Evolutionary conservation across 2,329 filamentous ascomycete genomes (phyloP), one percentile per base, ranked within the genome.

Genomic region (Trichoderma atrobrunneum): DNA sequence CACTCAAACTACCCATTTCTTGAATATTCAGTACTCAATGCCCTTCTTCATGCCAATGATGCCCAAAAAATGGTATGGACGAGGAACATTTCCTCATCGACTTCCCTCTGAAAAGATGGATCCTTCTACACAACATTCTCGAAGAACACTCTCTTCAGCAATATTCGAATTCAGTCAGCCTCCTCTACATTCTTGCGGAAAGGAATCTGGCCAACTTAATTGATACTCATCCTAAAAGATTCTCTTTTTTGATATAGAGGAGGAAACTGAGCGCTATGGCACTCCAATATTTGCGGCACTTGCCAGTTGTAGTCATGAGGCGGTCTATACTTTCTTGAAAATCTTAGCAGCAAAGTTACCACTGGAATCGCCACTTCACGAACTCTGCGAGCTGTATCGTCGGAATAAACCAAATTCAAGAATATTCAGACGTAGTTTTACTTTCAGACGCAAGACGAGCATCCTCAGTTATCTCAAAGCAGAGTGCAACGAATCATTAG

Each of bases 261-360:
- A 14, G 7, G 34, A 1, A 36, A 51, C n/a, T 34, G 62, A 71
- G 21, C 54, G 62, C 11, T 71, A 71, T 48, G 51, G 36, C 10
- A 51, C 57, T 16, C 70, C 70, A 14, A 48, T 71, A 16, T 54
- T 69, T n/a, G 66, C 66, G n/a, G 66, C 56, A 2, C 16, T 67
- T 1, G 64, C 51, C 16, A 67, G 7, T 3, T 39, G 30, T 21
- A 67, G 32, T 21, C 16, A 5, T 14, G 16, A 67, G 3, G 32
- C 7, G 1, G 16, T 57, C 10, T 3, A 32, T 18, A 18, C 24
- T 6, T 30, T 57, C 36, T 12, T 67, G 3, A 21, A 5, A 11
- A 7, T 8, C 1, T 10, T 28, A 7, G 16, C 18, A 12, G 16
- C 56, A 21, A 43, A 0, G 4, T 14, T 30, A 11, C 51, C 51